Evolutionary conservation across 2,329 filamentous ascomycete genomes (phyloP), one percentile per base, ranked within the genome.

Genomic region (Capronia coronata): DNA sequence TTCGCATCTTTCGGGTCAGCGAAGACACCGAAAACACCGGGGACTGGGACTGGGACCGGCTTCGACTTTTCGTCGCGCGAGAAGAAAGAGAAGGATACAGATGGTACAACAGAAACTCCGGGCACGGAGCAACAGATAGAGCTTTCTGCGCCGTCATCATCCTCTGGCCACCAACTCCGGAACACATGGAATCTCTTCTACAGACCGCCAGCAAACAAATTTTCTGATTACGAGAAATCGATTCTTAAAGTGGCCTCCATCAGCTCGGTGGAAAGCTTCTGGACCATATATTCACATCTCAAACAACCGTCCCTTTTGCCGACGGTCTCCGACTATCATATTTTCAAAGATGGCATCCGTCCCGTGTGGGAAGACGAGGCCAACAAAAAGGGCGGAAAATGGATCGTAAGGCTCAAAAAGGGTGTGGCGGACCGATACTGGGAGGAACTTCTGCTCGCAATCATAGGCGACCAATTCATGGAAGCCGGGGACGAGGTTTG

Each of bases 361-460:
- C 93, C 93, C 18, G 93, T 98, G 61, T 98, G 93, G 93, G 93
- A 98, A 69, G 93, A 98, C 61, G 89, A 95, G 40, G 88, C 94
- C 66, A 98, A 98, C 72, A 93, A 88, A 68, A 85, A 83, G 60
- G 93, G 93, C 47, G 93, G 93, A 44, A 98, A 98, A 72, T 98
- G 91, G 91, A 90, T 96, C 58, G 83, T 98, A 66, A 80, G 91
- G 59, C 74, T 98, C 66, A 96, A 95, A 79, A 98, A 98, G 75
- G 93, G 93, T 21, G 87, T 98, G 16, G 87, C 88, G 14, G 93
- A 97, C 68, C 82, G 91, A 48, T 96, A 94, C 69, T 98, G 93
- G 88, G 93, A 98, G 73, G 87, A 96, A 64, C 75, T 97, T 43
- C 73, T 97, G 52, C 75, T 97, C 61, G 89, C 88, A 21, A 85